Conservation (phyloP, 2,329 filamentous ascomycete species). For the Monilinia aucupariae region DNA sequence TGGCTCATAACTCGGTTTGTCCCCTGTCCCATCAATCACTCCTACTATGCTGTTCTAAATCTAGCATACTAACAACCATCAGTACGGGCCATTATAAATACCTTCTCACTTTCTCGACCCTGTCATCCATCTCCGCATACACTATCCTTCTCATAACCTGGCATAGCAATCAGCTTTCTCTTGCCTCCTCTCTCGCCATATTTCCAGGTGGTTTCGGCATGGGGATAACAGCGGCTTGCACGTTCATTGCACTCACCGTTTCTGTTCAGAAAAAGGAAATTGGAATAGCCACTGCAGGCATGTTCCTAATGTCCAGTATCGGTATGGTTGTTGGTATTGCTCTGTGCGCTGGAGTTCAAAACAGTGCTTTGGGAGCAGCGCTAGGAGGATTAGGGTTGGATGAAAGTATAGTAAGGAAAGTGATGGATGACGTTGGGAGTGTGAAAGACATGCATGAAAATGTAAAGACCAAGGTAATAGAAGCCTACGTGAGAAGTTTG, state of each 20-base stretch:
- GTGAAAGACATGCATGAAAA: constrained; percentile 19
- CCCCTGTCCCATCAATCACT: neutral
- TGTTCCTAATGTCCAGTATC: constrained; percentile 39
- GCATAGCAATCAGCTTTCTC: constrained; percentile 50
- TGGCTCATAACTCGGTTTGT: constrained; percentile 31
- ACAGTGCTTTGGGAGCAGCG: neutral
- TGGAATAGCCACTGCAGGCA: constrained; percentile 45
- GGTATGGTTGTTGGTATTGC: constrained; percentile 28
- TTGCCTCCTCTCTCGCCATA: constrained; percentile 54
- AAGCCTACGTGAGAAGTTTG: constrained; percentile 28
- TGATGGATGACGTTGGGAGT: constrained; percentile 23
- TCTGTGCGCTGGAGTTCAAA: constrained; percentile 15
- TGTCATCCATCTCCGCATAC: constrained; percentile 48
- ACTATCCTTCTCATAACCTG: constrained; percentile 50
- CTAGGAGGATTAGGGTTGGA: constrained; percentile 11
- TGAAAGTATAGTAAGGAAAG: constrained; percentile 19
- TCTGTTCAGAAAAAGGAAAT: constrained; percentile 42
- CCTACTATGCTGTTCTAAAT: neutral
- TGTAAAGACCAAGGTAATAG: constrained; percentile 22
- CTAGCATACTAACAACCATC: neutral
- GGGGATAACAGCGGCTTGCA: constrained; percentile 42
- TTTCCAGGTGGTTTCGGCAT: constrained; percentile 50
- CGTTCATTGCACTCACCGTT: constrained; percentile 47
- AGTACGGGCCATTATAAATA: constrained; percentile 54
- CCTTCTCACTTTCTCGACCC: constrained; percentile 46